A percentile compares a stretch with the other conserved stretches of the same genome.
Conservation (phyloP, 306 rosid genomes). For the Amphicarpaea edgeworthii region DNA sequence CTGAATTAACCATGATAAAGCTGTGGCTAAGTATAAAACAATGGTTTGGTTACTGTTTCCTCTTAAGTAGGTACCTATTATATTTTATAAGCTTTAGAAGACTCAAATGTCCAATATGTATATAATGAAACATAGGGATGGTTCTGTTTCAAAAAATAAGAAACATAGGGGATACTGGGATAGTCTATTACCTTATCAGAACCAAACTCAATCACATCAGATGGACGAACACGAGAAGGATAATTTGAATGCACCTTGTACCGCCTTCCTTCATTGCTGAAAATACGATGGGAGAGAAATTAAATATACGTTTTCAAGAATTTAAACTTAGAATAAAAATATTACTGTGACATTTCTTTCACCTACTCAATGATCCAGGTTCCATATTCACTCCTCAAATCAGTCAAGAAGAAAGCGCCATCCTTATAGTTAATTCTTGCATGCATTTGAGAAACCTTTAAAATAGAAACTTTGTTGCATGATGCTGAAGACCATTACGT, state of each 20-base stretch:
- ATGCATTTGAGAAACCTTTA: slow-evolving; percentile 78
- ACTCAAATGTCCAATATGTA: neutral
- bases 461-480: slow-evolving; percentile 26
- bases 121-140: neutral
- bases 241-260: slow-evolving; percentile 62
- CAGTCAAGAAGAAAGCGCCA: slow-evolving; percentile 84
- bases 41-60: neutral
- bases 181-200: slow-evolving; percentile 65
- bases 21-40: neutral
- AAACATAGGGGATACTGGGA: slow-evolving; percentile 6
- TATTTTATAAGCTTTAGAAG: neutral
- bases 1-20: neutral
- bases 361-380: slow-evolving; percentile 93
- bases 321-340: neutral
- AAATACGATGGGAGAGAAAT: slow-evolving; percentile 28
- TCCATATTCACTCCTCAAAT: slow-evolving; percentile 75
- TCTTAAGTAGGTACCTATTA: neutral
- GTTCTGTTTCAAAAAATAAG: too few species aligned
- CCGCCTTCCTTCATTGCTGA: slow-evolving; percentile 80
- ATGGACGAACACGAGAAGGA: slow-evolving; percentile 73
- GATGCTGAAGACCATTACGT: slow-evolving; percentile 18
- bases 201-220: slow-evolving; percentile 79
- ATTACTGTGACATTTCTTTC: neutral
- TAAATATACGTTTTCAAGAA: neutral
- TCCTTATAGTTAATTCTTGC: slow-evolving; percentile 74